Base-by-base conservation (phyloP, 805 yeast species). In the Saccharomycopsis capsularis region DNA sequence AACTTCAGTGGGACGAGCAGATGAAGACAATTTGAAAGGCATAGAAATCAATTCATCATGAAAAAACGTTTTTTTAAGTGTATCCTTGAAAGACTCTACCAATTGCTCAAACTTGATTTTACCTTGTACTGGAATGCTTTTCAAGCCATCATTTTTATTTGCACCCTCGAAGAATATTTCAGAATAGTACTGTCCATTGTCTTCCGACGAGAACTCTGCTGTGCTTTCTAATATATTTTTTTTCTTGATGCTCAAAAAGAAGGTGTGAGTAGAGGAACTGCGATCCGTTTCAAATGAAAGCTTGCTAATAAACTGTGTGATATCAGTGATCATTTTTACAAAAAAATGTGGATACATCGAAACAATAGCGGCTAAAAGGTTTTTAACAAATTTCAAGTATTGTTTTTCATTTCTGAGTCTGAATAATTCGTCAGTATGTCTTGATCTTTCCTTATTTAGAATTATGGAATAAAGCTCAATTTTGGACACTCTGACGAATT, bases 81-180 rank as follows among this genome's bases (percentile, higher is more conserved):
- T 22, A 15, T 46, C 27, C 3, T n/a, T 32, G 36, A 49, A 41
- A n/a, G 42, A 27, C 15, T 49, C 49, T 18, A 42, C 37, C 5
- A 42, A 15, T 35, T 46, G 38, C 18, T 46, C 54, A 43, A 37
- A 50, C 30, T 35, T 16, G 19, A 50, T 46, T 40, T 40, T 46
- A 3, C 51, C 54, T 7, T 34, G 32, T 15, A 50, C 15, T 3
- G 44, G 11, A 15, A 50, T 22, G 13, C 42, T 29, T 36, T 40
- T 46, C 5, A 50, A 35, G 2, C 54, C 50, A 42, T 50, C 54
- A 27, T 25, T 30, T 21, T 41, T 40, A n/a, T n/a, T n/a, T n/a
- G n/a, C n/a, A n/a, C n/a, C n/a, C n/a, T n/a, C n/a, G n/a, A n/a
- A n/a, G n/a, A n/a, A n/a, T n/a, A n/a, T n/a, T n/a, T n/a, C n/a